Conservation (phyloP, 2,329 filamentous ascomycete genomes). For the Moelleriella libera region DNA sequence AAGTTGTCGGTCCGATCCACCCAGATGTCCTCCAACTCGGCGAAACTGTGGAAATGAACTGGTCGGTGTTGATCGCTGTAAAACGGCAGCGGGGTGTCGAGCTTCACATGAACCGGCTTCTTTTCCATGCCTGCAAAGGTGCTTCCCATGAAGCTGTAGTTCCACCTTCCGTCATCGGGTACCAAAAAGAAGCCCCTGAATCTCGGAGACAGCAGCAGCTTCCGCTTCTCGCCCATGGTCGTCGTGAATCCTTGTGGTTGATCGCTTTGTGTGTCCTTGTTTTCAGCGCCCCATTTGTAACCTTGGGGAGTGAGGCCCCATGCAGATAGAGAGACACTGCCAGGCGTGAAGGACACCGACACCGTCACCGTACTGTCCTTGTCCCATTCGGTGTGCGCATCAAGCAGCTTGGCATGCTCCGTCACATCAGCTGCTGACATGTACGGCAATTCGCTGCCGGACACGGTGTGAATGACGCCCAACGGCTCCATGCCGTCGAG, state of each 20-base stretch:
- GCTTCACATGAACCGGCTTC: slow-evolving; percentile 78
- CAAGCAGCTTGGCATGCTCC: slow-evolving; percentile 81
- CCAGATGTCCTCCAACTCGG: slow-evolving; percentile 92
- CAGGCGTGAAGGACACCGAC: slow-evolving; percentile 91
- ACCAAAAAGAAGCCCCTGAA: slow-evolving; percentile 95
- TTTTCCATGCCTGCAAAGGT: slow-evolving; percentile 81
- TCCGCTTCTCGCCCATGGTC: slow-evolving; percentile 87
- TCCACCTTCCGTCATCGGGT: slow-evolving; percentile 82
- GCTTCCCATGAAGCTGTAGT: slow-evolving; percentile 96
- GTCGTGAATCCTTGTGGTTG: slow-evolving; percentile 90
- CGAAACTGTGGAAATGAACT: slow-evolving; percentile 93
- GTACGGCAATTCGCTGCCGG: slow-evolving; percentile 88
- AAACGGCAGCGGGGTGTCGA: slow-evolving; percentile 81
- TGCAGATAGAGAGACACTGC: slow-evolving; percentile 84
- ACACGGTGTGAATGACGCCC: slow-evolving; percentile 88
- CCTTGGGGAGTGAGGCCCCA: slow-evolving; percentile 87
- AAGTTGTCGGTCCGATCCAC: slow-evolving; percentile 90
- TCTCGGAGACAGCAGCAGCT: slow-evolving; percentile 81
- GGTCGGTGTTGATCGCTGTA: slow-evolving; percentile 89
- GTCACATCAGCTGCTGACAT: slow-evolving; percentile 95
- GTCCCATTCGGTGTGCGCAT: slow-evolving; percentile 53
- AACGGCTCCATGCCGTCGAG: slow-evolving; percentile 77
- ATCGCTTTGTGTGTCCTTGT: slow-evolving; percentile 84
- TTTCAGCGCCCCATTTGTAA: slow-evolving; percentile 94
- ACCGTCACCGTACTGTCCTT: slow-evolving; percentile 84